Base-by-base conservation (phyloP, 768 basidiomycete genomes). In the Auriscalpium microsporum region DNA sequence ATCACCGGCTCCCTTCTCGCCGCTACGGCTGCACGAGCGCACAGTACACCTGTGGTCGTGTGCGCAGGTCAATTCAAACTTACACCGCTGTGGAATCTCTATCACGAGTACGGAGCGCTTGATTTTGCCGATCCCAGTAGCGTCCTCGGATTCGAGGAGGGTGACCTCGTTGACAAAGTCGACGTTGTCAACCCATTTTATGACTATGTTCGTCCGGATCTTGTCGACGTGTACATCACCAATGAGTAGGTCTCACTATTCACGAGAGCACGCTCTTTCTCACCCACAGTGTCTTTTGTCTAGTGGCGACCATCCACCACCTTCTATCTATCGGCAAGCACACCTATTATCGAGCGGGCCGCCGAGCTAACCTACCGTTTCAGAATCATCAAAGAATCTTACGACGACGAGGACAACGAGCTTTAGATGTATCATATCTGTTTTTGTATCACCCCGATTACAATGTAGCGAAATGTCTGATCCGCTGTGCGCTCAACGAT, bases 21-120 rank as follows among this genome's bases (percentile, higher is more conserved):
- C 1, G 91, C 90, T 4, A 82, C 87, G 21, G 93, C 94, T 48
- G 94, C 94, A 37, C 83, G 83, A 55, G 87, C 85, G 33, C 93
- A 96, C 72, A 83, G 87, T 63, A 94, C 91, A 17, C 93, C 93
- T 0, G 88, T 97, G 45, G 89, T 95, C 38, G 89, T 96, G 11
- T 92, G 90, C 64, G 87, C 91, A 2, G 96, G 95, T 2, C 94
- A 96, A 70, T 99, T 94, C 74, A 99, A 99, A 68, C 75, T 98
- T 61, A 94, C 93, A 8, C 94, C 94, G 9, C 70, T 86, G 28
- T 94, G 91, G 87, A 90, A 91, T 69, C 69, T 90, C 54, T 90
- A 91, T 68, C 87, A 90, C 60, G 86, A 90, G 67, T 88, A 89
- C 62, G 88, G 84, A 33, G 88, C 89, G 54, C 78, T 84, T 58